These are phyloP conservation scores for Phytophthora pini DNA, from an alignment of 352 stramenopile species.

Conservation along the genomic window DNA sequence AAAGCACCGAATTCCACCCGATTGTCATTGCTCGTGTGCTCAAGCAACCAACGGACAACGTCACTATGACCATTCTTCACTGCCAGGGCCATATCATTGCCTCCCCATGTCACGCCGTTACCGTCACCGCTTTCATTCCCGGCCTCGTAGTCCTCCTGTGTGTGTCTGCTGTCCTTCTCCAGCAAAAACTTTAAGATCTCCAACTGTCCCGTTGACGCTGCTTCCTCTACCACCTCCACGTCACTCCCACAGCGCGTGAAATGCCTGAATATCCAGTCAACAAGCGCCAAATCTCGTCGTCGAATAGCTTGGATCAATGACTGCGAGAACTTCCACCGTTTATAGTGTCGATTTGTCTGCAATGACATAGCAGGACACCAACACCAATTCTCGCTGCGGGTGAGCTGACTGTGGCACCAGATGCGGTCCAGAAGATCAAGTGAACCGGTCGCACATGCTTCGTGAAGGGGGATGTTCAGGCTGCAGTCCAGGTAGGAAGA, in stretches of 20 bases:
- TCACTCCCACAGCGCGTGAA: conserved; percentile 9
- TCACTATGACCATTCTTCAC: conserved; percentile 1
- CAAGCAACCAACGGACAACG: conserved; percentile 3
- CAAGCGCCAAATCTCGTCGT: not conserved
- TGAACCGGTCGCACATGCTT: too few species aligned
- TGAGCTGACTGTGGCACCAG: not conserved
- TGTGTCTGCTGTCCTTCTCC: not conserved
- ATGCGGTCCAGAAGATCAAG: too few species aligned
- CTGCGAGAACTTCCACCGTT: too few species aligned
- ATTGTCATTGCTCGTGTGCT: not conserved
- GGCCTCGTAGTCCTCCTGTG: not conserved
- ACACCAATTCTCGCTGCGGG: too few species aligned
- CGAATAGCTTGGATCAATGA: too few species aligned
- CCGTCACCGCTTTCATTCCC: not conserved
- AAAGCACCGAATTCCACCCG: not conserved
- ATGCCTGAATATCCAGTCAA: conserved; percentile 7
- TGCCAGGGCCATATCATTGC: conserved; percentile 2
- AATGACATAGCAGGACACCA: too few species aligned
- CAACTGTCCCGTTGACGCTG: conserved; percentile 3
- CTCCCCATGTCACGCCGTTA: conserved; percentile 4
- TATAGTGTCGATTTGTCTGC: too few species aligned
- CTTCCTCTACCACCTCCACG: conserved; percentile 10
- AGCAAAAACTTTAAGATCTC: conserved; percentile 7
- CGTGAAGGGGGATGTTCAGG: too few species aligned
- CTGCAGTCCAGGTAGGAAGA: too few species aligned